Base-by-base conservation (phyloP, 768 basidiomycete species). In the Hortiboletus campestris region DNA sequence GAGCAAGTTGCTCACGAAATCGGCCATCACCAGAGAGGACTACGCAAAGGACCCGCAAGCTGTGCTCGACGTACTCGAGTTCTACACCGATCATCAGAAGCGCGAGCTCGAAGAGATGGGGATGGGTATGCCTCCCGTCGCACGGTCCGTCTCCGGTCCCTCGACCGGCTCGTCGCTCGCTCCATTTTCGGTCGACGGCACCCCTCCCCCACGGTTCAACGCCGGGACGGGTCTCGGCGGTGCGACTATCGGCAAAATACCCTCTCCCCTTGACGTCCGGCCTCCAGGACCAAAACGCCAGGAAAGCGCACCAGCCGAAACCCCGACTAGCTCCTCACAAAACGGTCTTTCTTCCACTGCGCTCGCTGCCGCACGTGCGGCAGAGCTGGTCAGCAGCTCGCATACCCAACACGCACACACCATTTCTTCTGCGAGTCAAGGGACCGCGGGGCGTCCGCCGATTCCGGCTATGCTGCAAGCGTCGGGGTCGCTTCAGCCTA, bases 41-140 rank as follows among this genome's bases (percentile, higher is more conserved):
- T 97, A 98, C 55, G 94, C 91, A 6, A 91, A 90, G 68, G 90
- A 99, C 67, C 96, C 96, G 0, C 96, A 98, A 66, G 96, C 96
- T 2, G 96, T 99, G 14, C 81, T 98, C 17, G 96, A 98, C 58
- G 96, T 97, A 1, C 85, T 99, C 58, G 95, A 98, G 68, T 99
- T 98, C 76, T 99, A 98, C 72, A 98, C 95, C 13, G 94, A 96
- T 71, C 91, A 93, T 64, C 93, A 96, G 77, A 96, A 94, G 69
- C 89, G 93, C n/a, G 93, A 96, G 70, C 73, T 87, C 65, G 92
- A 94, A 64, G 84, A 85, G 41, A 74, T 80, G 67, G 69, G 75
- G 4, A 75, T 74, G 63, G 63, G 56, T n/a, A 65, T 68, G 62
- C 52, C 64, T 34, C 52, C 69, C 29, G 25, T 71, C 20, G 35